phyloP scores from a whole-genome alignment of 2,329 filamentous ascomycete species.

The Helicocarpus griseus region DNA sequence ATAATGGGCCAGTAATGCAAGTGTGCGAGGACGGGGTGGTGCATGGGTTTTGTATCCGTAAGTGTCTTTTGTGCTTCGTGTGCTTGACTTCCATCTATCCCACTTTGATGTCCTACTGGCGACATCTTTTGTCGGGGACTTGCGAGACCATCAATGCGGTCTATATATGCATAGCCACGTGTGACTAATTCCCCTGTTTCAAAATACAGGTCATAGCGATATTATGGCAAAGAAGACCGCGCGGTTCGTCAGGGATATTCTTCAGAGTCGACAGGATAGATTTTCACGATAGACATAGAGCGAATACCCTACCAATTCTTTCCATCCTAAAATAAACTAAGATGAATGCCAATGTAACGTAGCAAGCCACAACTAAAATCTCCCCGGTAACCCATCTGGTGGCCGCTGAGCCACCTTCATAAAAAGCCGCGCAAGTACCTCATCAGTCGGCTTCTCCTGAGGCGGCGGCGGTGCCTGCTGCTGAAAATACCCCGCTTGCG shows the following conservation, averaged over 20 bases:
- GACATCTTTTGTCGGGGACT: background rate
- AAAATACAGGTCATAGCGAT: slow-evolving; percentile 27
- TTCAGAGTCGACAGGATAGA: slow-evolving; percentile 3
- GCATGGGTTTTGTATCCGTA: slow-evolving; percentile 51
- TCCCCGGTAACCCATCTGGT: no score
- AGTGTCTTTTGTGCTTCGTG: slow-evolving; percentile 17
- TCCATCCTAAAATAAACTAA: no score
- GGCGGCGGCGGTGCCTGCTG: no score
- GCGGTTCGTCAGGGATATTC: slow-evolving; percentile 38
- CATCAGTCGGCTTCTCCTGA: no score
- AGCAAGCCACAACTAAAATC: no score
- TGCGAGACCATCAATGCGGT: background rate
- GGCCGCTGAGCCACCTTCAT: no score
- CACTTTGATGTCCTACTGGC: background rate
- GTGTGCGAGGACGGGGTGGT: slow-evolving; percentile 46
- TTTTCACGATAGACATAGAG: slow-evolving; percentile 1
- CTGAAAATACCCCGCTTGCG: background rate
- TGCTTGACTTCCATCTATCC: background rate
- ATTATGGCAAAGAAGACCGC: slow-evolving; percentile 44
- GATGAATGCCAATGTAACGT: no score
- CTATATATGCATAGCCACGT: background rate
- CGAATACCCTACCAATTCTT: no score
- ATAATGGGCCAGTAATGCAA: slow-evolving; percentile 42
- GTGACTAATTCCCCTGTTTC: background rate
- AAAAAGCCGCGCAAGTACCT: background rate